A percentile compares a stretch with the other conserved stretches of the same genome.
phyloP scores from a whole-genome alignment of 2,329 filamentous ascomycete species.

The Aspergillus hortae region DNA sequence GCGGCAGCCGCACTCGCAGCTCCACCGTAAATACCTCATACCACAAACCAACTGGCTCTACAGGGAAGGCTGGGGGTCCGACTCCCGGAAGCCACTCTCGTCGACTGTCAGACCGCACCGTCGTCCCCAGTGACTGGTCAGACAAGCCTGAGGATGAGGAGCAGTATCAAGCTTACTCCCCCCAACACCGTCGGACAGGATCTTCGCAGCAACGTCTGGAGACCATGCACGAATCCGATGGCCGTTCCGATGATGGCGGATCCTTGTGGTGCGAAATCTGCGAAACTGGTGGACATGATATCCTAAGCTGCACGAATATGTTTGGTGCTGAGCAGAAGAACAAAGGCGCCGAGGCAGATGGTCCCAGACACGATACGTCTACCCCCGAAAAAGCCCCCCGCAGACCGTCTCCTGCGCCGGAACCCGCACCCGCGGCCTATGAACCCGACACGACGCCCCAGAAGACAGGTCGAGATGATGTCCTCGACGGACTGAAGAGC shows the following conservation, averaged over 20 bases:
- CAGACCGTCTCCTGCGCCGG: constrained; percentile 12
- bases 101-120: constrained; percentile 41
- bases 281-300: constrained; percentile 87
- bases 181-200: constrained; percentile 23
- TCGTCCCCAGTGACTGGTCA: constrained; percentile 41
- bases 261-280: constrained; percentile 92
- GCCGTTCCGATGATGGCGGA: constrained; percentile 67
- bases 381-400: constrained; percentile 15
- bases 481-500: constrained; percentile 42
- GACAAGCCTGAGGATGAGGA: constrained; percentile 27
- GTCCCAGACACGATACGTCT: constrained; percentile 13
- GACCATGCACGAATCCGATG: constrained; percentile 41
- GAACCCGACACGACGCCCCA: constrained; percentile 23
- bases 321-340: constrained; percentile 50
- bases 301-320: constrained; percentile 90
- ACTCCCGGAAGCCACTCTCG: constrained; percentile 32
- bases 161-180: constrained; percentile 23
- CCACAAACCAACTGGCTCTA: constrained; percentile 29
- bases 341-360: constrained; percentile 10
- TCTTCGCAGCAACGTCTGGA: constrained; percentile 32
- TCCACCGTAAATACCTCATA: constrained; percentile 34
- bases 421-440: constrained; percentile 11
- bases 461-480: constrained; percentile 40
- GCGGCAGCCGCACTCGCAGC: constrained; percentile 29
- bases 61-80: constrained; percentile 23